Conservation (phyloP, 1,284 basidiomycete genomes). For the Cystobasidium pallidum region DNA sequence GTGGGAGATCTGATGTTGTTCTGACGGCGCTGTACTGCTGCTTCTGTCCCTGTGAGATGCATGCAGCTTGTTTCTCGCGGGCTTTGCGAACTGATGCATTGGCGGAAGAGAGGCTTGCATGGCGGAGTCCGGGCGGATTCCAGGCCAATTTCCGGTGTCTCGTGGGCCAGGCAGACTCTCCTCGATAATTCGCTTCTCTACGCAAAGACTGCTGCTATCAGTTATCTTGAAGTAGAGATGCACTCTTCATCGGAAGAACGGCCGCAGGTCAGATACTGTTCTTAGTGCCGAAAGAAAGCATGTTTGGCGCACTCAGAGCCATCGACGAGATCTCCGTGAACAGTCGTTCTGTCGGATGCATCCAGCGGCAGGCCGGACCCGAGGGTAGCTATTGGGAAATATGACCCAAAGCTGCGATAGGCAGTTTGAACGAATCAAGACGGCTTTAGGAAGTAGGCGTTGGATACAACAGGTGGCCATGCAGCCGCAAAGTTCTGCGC, state of each 20-base stretch:
- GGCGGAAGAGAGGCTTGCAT: conserved; percentile 39
- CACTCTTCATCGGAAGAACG: background rate
- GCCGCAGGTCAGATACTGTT: too few relatives aligned
- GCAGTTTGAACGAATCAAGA: background rate
- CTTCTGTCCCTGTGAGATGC: background rate
- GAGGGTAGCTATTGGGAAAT: background rate
- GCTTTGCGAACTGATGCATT: conserved; percentile 35
- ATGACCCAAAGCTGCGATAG: background rate
- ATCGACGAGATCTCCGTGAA: background rate
- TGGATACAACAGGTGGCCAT: background rate
- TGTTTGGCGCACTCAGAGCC: background rate
- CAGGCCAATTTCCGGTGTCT: background rate
- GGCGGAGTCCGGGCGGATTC: conserved; percentile 5
- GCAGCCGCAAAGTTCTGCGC: background rate
- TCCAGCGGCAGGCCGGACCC: background rate
- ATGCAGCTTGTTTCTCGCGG: conserved; percentile 29
- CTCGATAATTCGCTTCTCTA: background rate
- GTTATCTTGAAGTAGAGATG: background rate
- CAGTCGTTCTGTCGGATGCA: conserved; percentile 6
- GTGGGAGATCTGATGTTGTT: background rate
- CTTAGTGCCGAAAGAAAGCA: background rate
- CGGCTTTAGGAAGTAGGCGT: background rate
- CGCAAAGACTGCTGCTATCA: background rate
- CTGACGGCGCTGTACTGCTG: background rate
- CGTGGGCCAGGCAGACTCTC: background rate